A percentile compares a stretch with the other conserved stretches of the same genome.
Evolutionary conservation across 108 stramenopile species (phyloP).

Genomic region (Conticribra guillardii): DNA sequence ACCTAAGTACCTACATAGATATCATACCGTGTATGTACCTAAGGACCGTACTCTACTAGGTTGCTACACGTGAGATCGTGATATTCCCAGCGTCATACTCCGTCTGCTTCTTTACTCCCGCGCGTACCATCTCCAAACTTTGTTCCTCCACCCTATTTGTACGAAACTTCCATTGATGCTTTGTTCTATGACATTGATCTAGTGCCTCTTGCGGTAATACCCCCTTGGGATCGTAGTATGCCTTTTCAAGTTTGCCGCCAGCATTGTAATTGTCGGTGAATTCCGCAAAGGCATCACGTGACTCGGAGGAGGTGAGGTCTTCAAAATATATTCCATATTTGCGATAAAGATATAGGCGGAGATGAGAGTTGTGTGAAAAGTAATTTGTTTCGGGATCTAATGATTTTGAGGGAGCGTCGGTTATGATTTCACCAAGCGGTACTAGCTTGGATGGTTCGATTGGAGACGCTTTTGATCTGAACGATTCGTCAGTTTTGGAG

Average conservation of each 20-base stretch:
- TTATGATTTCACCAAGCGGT: slow-evolving; percentile 26
- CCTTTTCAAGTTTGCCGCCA: slow-evolving; percentile 65
- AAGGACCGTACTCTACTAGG: no score
- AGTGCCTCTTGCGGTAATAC: slow-evolving; percentile 63
- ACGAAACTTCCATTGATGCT: slow-evolving; percentile 77
- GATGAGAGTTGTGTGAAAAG: slow-evolving; percentile 77
- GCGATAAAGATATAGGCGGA: slow-evolving; percentile 78
- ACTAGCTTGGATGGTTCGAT: slow-evolving; percentile 38
- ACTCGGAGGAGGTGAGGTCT: slow-evolving; percentile 64
- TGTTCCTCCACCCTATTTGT: slow-evolving; percentile 60
- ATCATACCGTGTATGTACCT: no score
- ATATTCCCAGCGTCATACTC: slow-evolving; percentile 60
- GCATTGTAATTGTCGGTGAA: slow-evolving; percentile 71
- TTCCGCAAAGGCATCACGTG: slow-evolving; percentile 62
- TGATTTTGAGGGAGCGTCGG: slow-evolving; percentile 21
- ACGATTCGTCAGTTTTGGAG: neutral
- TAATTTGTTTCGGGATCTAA: slow-evolving; percentile 76
- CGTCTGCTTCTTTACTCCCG: slow-evolving; percentile 76
- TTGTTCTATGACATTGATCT: slow-evolving; percentile 73
- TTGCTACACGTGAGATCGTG: no score
- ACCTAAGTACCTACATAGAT: no score
- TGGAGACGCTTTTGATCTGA: slow-evolving; percentile 50
- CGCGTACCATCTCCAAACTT: slow-evolving; percentile 62
- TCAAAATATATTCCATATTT: slow-evolving; percentile 73
- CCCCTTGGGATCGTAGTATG: slow-evolving; percentile 58